Conservation (phyloP, 2,329 filamentous ascomycete genomes). For the Aspergillus tubingensis region DNA sequence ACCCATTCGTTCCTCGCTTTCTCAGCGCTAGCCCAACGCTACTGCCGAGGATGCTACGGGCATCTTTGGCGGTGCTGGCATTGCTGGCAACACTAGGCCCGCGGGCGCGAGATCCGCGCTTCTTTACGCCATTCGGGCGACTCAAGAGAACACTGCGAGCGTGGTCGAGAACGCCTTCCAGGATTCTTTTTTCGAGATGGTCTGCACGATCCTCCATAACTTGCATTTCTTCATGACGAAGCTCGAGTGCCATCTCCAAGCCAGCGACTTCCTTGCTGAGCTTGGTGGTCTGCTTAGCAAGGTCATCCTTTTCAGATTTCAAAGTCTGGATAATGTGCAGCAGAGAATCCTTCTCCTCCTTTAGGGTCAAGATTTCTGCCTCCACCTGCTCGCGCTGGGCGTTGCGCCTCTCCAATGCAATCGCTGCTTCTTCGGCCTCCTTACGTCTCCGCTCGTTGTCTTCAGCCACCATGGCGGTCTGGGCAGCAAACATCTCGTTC, state of each 20-base stretch:
- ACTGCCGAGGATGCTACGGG: conserved; percentile 41
- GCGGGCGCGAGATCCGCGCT: conserved; percentile 46
- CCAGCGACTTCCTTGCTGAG: conserved; percentile 85
- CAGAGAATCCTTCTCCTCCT: conserved; percentile 64
- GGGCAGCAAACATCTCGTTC: conserved; percentile 62
- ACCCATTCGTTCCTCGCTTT: conserved; percentile 53
- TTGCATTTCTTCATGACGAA: conserved; percentile 87
- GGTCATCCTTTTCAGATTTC: conserved; percentile 60
- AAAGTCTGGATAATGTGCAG: conserved; percentile 56
- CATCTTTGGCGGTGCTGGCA: conserved; percentile 37
- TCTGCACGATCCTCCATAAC: conserved; percentile 90
- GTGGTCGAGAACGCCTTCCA: conserved; percentile 95
- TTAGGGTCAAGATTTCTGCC: conserved; percentile 51
- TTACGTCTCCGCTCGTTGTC: conserved; percentile 78
- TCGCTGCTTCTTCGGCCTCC: conserved; percentile 74
- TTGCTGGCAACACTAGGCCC: conserved; percentile 38
- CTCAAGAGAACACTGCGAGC: conserved; percentile 82
- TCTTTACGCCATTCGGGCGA: conserved; percentile 60
- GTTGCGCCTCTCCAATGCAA: conserved; percentile 76
- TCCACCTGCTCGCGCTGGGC: conserved; percentile 66
- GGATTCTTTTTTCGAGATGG: conserved; percentile 82
- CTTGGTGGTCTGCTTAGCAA: conserved; percentile 75
- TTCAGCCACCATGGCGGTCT: conserved; percentile 60
- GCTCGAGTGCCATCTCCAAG: conserved; percentile 83
- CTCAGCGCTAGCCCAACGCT: conserved; percentile 52